These are phyloP conservation scores for Solidago caesia DNA, from an alignment of 129 eudicot genomes.

Conservation along the genomic window DNA sequence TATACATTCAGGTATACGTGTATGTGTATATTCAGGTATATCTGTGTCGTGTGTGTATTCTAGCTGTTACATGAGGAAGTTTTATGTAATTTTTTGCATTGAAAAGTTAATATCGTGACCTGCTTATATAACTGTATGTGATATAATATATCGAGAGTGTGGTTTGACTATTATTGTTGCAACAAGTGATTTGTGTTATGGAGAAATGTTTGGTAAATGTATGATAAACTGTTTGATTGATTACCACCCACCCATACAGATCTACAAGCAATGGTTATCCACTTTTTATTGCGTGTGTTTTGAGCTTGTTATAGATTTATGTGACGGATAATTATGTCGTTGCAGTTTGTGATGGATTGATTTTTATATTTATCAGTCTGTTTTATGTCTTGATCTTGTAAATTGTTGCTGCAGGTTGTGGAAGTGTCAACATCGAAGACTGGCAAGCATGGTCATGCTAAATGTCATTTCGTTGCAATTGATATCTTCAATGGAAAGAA, in stretches of 20 bases:
- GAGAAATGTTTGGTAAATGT: no score
- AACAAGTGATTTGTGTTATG: no score
- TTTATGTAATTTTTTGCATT: background rate
- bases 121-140: background rate
- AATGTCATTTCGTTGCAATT: conserved; percentile 74
- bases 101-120: background rate
- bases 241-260: background rate
- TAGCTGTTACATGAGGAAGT: background rate
- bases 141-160: background rate
- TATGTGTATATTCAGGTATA: no score
- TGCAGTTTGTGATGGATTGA: background rate
- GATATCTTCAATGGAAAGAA: conserved; percentile 75
- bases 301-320: background rate
- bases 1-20: no score
- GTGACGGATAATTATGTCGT: background rate
- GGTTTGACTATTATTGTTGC: no score
- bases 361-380: background rate
- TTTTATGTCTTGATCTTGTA: background rate
- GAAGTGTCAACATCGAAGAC: conserved; percentile 82
- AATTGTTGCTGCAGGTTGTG: conserved; percentile 48
- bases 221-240: no score
- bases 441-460: conserved; percentile 83
- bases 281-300: background rate
- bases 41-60: no score
- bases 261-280: background rate